Evolutionary conservation across 306 rosid genomes (phyloP).

Genomic region (Hylodesmum podocarpum): DNA sequence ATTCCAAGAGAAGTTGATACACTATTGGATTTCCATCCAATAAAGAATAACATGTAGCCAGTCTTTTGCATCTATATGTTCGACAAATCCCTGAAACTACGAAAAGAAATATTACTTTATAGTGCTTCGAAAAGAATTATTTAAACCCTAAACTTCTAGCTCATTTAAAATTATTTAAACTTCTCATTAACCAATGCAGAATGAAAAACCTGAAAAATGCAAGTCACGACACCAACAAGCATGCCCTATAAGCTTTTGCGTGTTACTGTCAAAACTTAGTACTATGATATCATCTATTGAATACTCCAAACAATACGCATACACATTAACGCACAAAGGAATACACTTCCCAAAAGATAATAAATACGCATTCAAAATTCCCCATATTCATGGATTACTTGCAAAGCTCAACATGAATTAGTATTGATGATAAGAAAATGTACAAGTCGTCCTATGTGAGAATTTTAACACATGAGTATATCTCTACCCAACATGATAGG

Average conservation of each 20-base stretch:
- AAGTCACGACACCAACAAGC: constrained; percentile 3
- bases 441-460: background rate
- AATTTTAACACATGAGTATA: background rate
- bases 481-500: background rate
- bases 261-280: background rate
- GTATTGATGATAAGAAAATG: background rate
- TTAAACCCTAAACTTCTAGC: background rate
- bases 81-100: background rate
- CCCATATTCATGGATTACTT: background rate
- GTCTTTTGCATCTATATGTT: background rate
- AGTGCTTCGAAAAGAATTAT: background rate
- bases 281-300: background rate
- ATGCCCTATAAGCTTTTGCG: background rate
- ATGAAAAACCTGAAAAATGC: constrained; percentile 2
- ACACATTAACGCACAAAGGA: background rate
- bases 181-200: background rate
- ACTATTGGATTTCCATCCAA: background rate
- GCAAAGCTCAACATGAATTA: background rate
- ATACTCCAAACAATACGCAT: background rate
- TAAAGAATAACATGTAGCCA: background rate
- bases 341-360: background rate
- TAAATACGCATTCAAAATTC: background rate
- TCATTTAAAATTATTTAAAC: background rate
- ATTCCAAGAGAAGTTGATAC: constrained; percentile 5
- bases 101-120: too few relatives aligned